A percentile compares a stretch with the other conserved stretches of the same genome.
These are phyloP conservation scores for Colletotrichum limetticola DNA, from an alignment of 2,329 filamentous ascomycete genomes.

Conservation along the genomic window DNA sequence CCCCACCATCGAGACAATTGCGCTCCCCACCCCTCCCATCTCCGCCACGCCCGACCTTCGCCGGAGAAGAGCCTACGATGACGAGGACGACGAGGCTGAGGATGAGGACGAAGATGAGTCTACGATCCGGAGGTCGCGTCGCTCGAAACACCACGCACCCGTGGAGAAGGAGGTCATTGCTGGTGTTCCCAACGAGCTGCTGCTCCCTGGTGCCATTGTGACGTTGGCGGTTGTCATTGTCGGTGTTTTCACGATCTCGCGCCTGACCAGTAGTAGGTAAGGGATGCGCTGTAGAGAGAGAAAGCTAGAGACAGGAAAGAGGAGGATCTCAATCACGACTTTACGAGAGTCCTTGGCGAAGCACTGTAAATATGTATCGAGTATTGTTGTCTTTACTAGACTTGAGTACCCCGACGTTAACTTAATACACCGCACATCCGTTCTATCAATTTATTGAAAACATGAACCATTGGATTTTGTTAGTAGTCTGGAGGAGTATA, in stretches of 20 bases:
- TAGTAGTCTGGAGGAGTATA: not conserved
- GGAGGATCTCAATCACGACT: conserved; percentile 44
- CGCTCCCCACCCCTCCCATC: conserved; percentile 57
- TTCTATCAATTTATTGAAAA: not conserved
- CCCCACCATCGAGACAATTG: conserved; percentile 53
- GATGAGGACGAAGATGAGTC: conserved; percentile 65
- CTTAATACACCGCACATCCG: conserved; percentile 32
- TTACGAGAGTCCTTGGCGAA: conserved; percentile 45
- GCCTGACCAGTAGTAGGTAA: conserved; percentile 68
- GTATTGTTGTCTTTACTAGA: conserved; percentile 36
- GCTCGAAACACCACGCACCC: conserved; percentile 49
- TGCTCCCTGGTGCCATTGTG: conserved; percentile 93
- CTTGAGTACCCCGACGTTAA: conserved; percentile 35
- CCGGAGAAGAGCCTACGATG: conserved; percentile 57
- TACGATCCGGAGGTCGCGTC: conserved; percentile 56
- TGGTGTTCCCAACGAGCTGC: conserved; percentile 92
- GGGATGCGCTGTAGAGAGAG: conserved; percentile 25
- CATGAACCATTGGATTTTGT: not conserved
- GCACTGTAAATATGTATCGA: conserved; percentile 46
- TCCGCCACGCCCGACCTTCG: conserved; percentile 59
- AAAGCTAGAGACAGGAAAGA: conserved; percentile 5
- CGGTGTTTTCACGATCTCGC: conserved; percentile 89
- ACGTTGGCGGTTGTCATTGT: conserved; percentile 95
- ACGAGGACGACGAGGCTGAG: conserved; percentile 69
- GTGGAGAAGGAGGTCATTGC: conserved; percentile 83